Conservation (phyloP, 164 flowering plant species). For the Protea cynaroides region DNA sequence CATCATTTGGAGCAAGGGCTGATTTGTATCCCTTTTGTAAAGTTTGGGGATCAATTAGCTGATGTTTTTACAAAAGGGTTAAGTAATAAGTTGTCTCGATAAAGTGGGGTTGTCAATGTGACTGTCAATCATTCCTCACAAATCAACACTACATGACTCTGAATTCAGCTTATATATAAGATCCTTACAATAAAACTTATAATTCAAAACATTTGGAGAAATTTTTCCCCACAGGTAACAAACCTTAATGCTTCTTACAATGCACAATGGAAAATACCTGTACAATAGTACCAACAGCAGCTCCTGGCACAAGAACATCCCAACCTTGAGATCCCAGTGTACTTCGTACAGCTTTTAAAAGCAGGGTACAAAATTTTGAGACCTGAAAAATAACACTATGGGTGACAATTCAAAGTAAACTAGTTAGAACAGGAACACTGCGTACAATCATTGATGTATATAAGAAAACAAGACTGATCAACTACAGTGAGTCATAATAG, state of each 20-base stretch:
- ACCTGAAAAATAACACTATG: constrained; percentile 89
- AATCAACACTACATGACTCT: too few species aligned
- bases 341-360: constrained; percentile 64
- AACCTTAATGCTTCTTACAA: neutral
- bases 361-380: constrained; percentile 75
- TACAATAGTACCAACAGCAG: constrained; percentile 60
- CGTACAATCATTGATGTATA: neutral
- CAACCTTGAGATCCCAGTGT: constrained; percentile 86
- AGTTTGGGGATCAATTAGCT: too few species aligned
- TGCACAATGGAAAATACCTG: constrained; percentile 42
- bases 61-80: too few species aligned
- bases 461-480: neutral
- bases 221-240: neutral
- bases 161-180: neutral
- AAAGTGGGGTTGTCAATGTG: too few species aligned
- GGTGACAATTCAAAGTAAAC: constrained; percentile 12
- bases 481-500: neutral
- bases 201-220: neutral
- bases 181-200: neutral
- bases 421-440: constrained; percentile 3
- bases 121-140: too few species aligned
- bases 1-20: too few species aligned
- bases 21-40: too few species aligned
- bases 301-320: constrained; percentile 95
- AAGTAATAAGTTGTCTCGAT: too few species aligned